Evolutionary conservation across 1,284 basidiomycete species (phyloP), one percentile per base, ranked within the genome.

Genomic region (Coriolopsis trogii): DNA sequence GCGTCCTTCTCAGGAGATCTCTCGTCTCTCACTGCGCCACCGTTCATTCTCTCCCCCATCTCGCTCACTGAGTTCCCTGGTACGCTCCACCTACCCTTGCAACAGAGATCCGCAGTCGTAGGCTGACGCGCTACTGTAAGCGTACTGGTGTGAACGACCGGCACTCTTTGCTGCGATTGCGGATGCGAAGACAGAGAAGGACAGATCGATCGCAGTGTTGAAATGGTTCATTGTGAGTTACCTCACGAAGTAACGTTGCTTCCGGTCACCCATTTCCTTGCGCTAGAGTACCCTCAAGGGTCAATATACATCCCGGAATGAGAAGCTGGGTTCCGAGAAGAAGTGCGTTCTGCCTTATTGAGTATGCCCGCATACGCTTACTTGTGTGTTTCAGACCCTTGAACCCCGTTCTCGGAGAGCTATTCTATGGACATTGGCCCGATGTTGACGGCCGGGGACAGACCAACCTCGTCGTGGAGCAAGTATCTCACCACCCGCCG

Each of bases 301-400:
- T 31, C 94, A 97, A 67, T 97, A 97, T 73, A 97, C 93, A 15
- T 92, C 91, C 30, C 79, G 93, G 51, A 95, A 95, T 66, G 93
- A 95, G 75, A 87, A 86, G 60, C 88, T 93, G 84, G 95, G 95
- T 8, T 94, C 91, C 2, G 95, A 98, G 80, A 99, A 98, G 80
- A 99, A 98, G 88, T 88, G 58, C 36, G 41, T 80, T 72, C 48
- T n/a, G n/a, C 29, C 8, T 0, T 15, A 31, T 6, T 12, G 15
- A 7, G 5, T 6, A 25, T 21, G 15, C 16, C 21, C 9, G 16
- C 12, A 21, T n/a, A 15, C 12, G 5, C 15, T 34, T 15, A 12
- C 15, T 44, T 29, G 15, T 47, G 40, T 13, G 28, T 45, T 33
- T 25, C 44, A 91, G 91, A 72, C 95, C 95, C 8, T 79, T 98